These are phyloP conservation scores for Nepenthes gracilis DNA, from an alignment of 148 eudicot species.

Conservation along the genomic window DNA sequence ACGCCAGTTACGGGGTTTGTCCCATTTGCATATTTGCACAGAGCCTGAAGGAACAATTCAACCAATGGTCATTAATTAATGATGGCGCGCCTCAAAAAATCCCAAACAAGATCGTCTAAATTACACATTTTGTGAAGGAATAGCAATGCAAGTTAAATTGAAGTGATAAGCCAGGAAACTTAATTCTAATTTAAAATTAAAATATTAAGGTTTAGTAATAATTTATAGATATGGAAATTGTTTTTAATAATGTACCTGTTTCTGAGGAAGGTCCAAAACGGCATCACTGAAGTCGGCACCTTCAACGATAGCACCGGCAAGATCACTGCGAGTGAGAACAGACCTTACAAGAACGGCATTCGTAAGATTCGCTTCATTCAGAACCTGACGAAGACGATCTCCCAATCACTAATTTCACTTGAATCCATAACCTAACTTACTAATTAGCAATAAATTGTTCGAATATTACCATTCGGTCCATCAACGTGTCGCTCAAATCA, in stretches of 20 bases:
- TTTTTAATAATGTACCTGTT: constrained; percentile 40
- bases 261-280: constrained; percentile 73
- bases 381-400: constrained; percentile 30
- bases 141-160: too few species aligned
- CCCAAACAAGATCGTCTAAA: too few species aligned
- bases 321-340: constrained; percentile 97
- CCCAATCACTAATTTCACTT: too few species aligned
- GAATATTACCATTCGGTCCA: constrained; percentile 88
- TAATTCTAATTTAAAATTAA: too few species aligned
- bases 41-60: constrained; percentile 34
- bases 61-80: not conserved
- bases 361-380: constrained; percentile 89
- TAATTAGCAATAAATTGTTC: too few species aligned
- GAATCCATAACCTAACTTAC: too few species aligned
- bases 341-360: constrained; percentile 82
- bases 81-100: too few species aligned
- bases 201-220: not conserved
- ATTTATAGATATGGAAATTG: not conserved
- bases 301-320: constrained; percentile 79
- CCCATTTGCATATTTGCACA: constrained; percentile 94
- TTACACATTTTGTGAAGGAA: too few species aligned
- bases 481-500: constrained; percentile 89
- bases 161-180: too few species aligned
- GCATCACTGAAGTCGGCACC: constrained; percentile 99
- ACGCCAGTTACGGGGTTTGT: constrained; percentile 85